Conservation (phyloP, 2,329 filamentous ascomycete species). For the Beauveria bassiana region DNA sequence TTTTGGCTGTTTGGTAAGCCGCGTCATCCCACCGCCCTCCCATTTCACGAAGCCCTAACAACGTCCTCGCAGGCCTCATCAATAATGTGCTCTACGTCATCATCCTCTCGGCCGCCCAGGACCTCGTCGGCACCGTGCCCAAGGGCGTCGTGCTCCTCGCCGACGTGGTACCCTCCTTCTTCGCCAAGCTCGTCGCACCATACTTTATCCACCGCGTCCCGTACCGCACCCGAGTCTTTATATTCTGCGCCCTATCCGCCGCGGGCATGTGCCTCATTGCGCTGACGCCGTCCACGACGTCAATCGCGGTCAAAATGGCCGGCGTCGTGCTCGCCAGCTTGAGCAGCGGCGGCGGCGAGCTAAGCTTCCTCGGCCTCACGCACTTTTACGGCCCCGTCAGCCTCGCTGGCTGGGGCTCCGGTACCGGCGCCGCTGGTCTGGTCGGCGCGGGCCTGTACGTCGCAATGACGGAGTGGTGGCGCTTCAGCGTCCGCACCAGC, state of each 20-base stretch:
- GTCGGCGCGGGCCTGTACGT: constrained; percentile 85
- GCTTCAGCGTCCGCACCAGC: constrained; percentile 65
- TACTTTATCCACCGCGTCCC: constrained; percentile 90
- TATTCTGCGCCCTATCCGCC: constrained; percentile 70
- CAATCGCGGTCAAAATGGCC: constrained; percentile 67
- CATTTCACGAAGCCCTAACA: neutral
- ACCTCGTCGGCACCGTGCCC: constrained; percentile 86
- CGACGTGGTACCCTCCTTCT: constrained; percentile 83
- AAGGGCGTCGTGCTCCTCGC: constrained; percentile 91
- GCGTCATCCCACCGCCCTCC: neutral
- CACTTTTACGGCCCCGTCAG: constrained; percentile 88
- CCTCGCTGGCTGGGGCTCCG: constrained; percentile 85
- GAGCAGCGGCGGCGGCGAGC: constrained; percentile 77
- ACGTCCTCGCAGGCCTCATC: constrained; percentile 42
- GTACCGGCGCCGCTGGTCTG: constrained; percentile 82
- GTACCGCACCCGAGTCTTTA: constrained; percentile 65
- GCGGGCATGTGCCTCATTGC: constrained; percentile 85
- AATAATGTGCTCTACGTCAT: constrained; percentile 98
- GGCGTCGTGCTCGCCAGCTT: constrained; percentile 82
- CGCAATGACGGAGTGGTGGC: constrained; percentile 71
- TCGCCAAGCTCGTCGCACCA: constrained; percentile 79
- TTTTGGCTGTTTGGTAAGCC: constrained; percentile 87
- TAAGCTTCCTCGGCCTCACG: constrained; percentile 84
- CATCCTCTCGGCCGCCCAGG: constrained; percentile 88
- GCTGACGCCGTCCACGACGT: constrained; percentile 58